These are phyloP conservation scores for Stemphylium lycopersici DNA, from an alignment of 2,329 filamentous ascomycete genomes.

Conservation along the genomic window DNA sequence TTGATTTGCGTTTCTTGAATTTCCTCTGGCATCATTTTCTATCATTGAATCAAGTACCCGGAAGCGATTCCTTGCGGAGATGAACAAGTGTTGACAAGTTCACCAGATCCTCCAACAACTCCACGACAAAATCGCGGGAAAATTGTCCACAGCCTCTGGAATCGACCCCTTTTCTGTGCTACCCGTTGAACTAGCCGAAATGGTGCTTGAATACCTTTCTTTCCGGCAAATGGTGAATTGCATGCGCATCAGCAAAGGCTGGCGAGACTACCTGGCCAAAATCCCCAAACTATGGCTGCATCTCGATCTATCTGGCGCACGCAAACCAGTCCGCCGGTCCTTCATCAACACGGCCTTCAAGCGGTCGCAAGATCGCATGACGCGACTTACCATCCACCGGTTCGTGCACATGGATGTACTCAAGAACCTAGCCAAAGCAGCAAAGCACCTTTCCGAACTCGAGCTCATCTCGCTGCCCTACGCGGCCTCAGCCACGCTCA, in stretches of 20 bases:
- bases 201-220: slow-evolving; percentile 59
- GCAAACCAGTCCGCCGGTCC: slow-evolving; percentile 48
- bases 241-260: slow-evolving; percentile 62
- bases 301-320: slow-evolving; percentile 59
- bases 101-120: slow-evolving; percentile 52
- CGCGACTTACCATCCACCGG: slow-evolving; percentile 39
- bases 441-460: slow-evolving; percentile 43
- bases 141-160: slow-evolving; percentile 51
- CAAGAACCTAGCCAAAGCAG: slow-evolving; percentile 48
- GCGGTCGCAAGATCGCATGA: slow-evolving; percentile 47
- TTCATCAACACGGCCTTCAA: slow-evolving; percentile 54
- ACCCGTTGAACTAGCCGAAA: slow-evolving; percentile 60
- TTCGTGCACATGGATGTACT: slow-evolving; percentile 50
- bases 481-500: slow-evolving; percentile 32
- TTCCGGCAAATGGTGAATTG: slow-evolving; percentile 60
- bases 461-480: slow-evolving; percentile 38
- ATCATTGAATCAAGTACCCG: no score
- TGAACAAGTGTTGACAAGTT: not conserved
- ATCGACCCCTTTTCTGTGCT: slow-evolving; percentile 61
- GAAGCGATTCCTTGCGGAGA: not conserved
- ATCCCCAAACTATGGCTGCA: slow-evolving; percentile 58
- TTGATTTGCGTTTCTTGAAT: not conserved
- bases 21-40: not conserved
- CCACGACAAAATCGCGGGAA: slow-evolving; percentile 55
- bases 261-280: slow-evolving; percentile 59